Base-by-base conservation (phyloP, 192 early-diverging fungal genomes). In the Entomortierella chlamydospora region DNA sequence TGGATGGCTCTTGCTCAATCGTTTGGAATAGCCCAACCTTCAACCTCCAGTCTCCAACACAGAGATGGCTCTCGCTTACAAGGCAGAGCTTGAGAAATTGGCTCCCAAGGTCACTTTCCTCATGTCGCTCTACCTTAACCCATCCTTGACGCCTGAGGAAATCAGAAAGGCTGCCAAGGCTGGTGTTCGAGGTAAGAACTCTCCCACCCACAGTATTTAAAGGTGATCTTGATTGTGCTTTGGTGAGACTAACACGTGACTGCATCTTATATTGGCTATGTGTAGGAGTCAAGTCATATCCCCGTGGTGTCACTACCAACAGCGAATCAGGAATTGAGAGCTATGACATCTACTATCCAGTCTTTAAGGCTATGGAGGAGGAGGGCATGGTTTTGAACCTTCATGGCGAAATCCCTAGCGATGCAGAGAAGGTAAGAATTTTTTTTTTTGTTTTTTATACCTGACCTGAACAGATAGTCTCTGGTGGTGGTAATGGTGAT, bases 231-330 rank as follows among this genome's bases (percentile, higher is more conserved):
- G 29, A 15, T 57, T 41, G 5, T n/a, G 34, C 8, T 37, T 6
- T 61, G 23, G 37, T 12, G 28, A 12, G 1, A 43, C 3, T 28
- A 45, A 25, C 39, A 45, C 1, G 45, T n/a, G 3, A 12, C 49
- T 50, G 20, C n/a, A n/a, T 50, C 43, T 25, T 51, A 47, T 63
- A 52, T 34, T 64, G 6, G n/a, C n/a, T 49, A 13, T 30, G 20
- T 6, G 30, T 50, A 85, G 96, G 93, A 50, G 95, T 98, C 31
- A 97, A 96, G 81, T 93, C 94, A 34, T 98, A 97, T 79, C 95
- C 96, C 25, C 90, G 95, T 31, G 97, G 97, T 30, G 98, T 99
- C 17, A 99, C 98, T 0, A 99, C 98, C 45, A 98, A 99, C 90
- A 94, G 92, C 68, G 97, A 98, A 63, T 89, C 90, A 57, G 98